Conservation (phyloP, 305 asterid species). For the Rubia tinctorum region DNA sequence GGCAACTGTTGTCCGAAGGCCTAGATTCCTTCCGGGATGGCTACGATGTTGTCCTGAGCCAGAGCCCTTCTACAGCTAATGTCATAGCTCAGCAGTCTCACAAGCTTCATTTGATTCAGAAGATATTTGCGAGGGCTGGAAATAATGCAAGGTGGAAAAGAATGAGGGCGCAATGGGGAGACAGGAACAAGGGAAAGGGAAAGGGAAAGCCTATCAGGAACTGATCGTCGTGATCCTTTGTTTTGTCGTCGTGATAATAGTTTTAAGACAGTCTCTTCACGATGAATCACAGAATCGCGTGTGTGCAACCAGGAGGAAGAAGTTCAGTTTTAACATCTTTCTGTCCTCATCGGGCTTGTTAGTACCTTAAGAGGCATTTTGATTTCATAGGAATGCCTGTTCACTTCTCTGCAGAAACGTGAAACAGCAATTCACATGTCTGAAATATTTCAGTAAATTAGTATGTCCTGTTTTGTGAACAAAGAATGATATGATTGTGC, state of each 20-base stretch:
- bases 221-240: too few species aligned
- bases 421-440: slow-evolving; percentile 1
- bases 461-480: slow-evolving; percentile 2
- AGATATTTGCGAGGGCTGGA: slow-evolving; percentile 44
- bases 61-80: slow-evolving; percentile 59
- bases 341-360: not conserved
- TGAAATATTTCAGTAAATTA: not conserved
- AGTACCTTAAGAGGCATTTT: not conserved
- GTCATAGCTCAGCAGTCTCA: slow-evolving; percentile 65
- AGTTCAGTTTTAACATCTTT: not conserved
- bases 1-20: slow-evolving; percentile 78
- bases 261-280: slow-evolving; percentile 34
- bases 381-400: not conserved
- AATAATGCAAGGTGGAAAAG: slow-evolving; percentile 41
- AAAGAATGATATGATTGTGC: not conserved
- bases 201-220: slow-evolving; percentile 41
- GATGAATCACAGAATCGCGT: slow-evolving; percentile 41
- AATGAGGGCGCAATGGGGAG: slow-evolving; percentile 31
- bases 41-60: slow-evolving; percentile 60
- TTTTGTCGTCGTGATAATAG: slow-evolving; percentile 1
- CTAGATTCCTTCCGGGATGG: slow-evolving; percentile 77
- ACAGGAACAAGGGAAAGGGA: slow-evolving; percentile 33
- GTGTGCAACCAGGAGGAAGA: slow-evolving; percentile 51
- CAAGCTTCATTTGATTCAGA: slow-evolving; percentile 45
- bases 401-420: slow-evolving; percentile 8